Base-by-base conservation (phyloP, 1,139 yeast species). In the Yamadazyma sp. region DNA sequence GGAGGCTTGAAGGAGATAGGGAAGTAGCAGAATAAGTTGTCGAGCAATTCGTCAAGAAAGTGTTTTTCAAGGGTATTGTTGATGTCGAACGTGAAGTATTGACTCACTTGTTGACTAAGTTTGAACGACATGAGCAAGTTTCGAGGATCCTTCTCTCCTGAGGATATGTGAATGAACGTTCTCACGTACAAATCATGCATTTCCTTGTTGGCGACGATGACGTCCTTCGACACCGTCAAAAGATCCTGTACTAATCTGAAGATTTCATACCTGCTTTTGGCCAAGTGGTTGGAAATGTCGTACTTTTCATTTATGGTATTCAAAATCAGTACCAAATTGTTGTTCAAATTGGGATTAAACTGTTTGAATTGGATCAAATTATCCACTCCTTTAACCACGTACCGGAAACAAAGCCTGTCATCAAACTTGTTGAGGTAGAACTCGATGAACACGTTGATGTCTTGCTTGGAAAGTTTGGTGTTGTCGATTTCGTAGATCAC, bases 1-100 rank as follows among this genome's bases (percentile, higher is more conserved):
- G 98, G 96, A 1, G 98, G 97, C 44, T 82, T 83, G 63, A 94
- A 94, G 1, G 97, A 86, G 38, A 94, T 91, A 4, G 99, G 99
- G 64, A 91, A 94, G 64, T 94, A 94, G 60, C 98, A 92, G 58
- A 92, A 92, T 30, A 89, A 74, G 27, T 87, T 81, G 57, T 94
- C 98, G 56, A 91, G 92, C 43, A 92, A 61, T 20, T 87, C 88
- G 26, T 61, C 57, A 31, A 69, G 43, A 38, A 54, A 58, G 36
- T 52, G 58, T 40, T 59, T 58, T 40, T 69, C 69, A n/a, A 53
- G 47, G 45, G 82, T 83, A 2, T 61, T 54, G 17, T 15, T 29
- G 12, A 47, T 33, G 28, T 69, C 66, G 37, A 81, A 70, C 1
- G 62, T 57, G 34, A 85, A 71, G 8, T 50, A 49, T 7, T 62